A percentile compares a stretch with the other conserved stretches of the same genome.
Conservation (phyloP, 2,329 filamentous ascomycete species). For the Aureobasidium lini region DNA sequence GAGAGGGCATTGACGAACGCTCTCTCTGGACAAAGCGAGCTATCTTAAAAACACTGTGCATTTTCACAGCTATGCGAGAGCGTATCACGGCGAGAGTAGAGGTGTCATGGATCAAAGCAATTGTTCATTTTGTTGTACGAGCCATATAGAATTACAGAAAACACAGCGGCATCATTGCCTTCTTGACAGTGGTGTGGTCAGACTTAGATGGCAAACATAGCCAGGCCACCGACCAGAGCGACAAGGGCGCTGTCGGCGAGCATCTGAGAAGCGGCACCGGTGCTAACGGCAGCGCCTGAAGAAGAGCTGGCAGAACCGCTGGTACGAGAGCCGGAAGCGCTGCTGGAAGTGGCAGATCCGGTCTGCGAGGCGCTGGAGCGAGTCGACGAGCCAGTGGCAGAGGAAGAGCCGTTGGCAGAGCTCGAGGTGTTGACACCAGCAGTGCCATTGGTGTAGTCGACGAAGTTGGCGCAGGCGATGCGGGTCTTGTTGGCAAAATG, state of each 20-base stretch:
- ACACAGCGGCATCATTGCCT: neutral
- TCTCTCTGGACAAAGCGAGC: too few relatives aligned
- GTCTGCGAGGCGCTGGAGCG: neutral
- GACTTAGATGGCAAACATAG: neutral
- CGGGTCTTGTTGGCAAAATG: slow-evolving; percentile 47
- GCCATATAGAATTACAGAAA: neutral
- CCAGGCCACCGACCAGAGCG: neutral
- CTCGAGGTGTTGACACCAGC: slow-evolving; percentile 15
- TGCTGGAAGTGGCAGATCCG: slow-evolving; percentile 2
- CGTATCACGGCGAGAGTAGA: too few relatives aligned
- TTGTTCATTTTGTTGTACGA: too few relatives aligned
- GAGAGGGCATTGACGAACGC: too few relatives aligned
- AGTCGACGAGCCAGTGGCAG: slow-evolving; percentile 12
- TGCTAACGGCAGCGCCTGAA: slow-evolving; percentile 1
- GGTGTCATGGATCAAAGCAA: too few relatives aligned
- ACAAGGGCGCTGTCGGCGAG: neutral
- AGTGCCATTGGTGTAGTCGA: slow-evolving; percentile 16
- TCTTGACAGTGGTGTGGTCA: neutral
- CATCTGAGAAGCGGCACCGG: slow-evolving; percentile 4
- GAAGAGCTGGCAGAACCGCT: slow-evolving; percentile 11
- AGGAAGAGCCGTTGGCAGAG: slow-evolving; percentile 16
- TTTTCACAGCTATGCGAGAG: too few relatives aligned
- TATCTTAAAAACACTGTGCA: too few relatives aligned
- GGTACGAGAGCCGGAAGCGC: slow-evolving; percentile 4
- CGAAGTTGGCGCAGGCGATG: slow-evolving; percentile 42